Evolutionary conservation across 2,329 filamentous ascomycete species (phyloP), one percentile per base, ranked within the genome.

Genomic region (Aspergillus tanneri): DNA sequence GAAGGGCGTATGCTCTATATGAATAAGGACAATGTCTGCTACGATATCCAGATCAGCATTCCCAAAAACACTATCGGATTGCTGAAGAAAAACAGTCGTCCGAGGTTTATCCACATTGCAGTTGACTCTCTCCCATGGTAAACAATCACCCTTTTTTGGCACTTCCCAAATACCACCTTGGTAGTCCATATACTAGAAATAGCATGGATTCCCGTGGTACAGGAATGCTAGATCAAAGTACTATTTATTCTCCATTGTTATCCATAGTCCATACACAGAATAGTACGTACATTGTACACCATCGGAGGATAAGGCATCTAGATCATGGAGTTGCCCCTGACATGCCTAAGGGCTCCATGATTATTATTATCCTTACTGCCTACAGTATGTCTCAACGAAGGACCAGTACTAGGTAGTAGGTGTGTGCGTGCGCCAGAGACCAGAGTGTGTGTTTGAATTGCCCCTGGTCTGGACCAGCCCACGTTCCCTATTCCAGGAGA

Each of bases 401-500:
- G n/a, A n/a, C n/a, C n/a, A n/a, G 30, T 7, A 34, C 30, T 7
- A 34, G 7, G 11, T 5, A 34, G 30, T 34, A n/a, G 14, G 12
- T 8, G 30, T 8, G 11, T 2, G 14, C 30, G 16, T 14, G n/a
- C 7, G 16, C n/a, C 6, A 34, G 11, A n/a, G 5, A n/a, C 16
- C 16, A 14, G 6, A 34, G 30, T 34, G 30, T n/a, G 30, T 34
- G 30, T 19, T n/a, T 43, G 40, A 9, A 23, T 18, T n/a, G n/a
- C 46, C 22, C 30, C 38, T 47, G 46, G 46, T 55, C 54, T 53
- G 49, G 54, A 47, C 52, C 52, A 46, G 43, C 43, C 47, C 52
- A 56, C 47, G 49, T 55, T 55, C 51, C 43, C 14, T n/a, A 40
- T 34, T 34, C 39, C 49, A 52, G 54, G 49, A 56, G 52, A 54